Evolutionary conservation across 768 basidiomycete genomes (phyloP).

Genomic region (Mycena maculata): DNA sequence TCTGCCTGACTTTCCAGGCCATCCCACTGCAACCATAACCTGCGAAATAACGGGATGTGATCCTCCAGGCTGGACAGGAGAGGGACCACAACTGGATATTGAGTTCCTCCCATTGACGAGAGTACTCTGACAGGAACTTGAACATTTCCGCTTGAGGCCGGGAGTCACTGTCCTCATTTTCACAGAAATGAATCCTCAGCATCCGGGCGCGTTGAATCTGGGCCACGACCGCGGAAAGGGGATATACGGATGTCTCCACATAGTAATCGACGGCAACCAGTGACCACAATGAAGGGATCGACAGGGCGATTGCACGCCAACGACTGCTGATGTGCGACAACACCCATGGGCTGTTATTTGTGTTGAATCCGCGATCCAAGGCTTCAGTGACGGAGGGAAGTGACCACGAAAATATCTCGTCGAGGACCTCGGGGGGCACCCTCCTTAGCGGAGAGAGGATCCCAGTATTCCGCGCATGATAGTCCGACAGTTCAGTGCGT

Average conservation of each 20-base stretch:
- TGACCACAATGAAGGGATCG: slow-evolving; percentile 7
- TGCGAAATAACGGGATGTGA: neutral
- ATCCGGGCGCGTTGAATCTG: neutral
- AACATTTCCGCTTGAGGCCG: neutral
- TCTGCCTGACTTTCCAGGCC: neutral
- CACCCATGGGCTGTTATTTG: neutral
- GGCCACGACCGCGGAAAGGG: neutral
- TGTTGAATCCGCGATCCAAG: neutral
- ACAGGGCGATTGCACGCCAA: slow-evolving; percentile 1
- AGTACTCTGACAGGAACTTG: neutral
- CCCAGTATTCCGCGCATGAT: neutral
- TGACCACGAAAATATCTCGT: slow-evolving; percentile 2
- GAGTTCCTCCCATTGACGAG: neutral
- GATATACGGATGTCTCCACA: neutral
- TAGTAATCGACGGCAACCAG: neutral
- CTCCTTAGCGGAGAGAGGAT: slow-evolving; percentile 1
- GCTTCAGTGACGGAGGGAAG: neutral
- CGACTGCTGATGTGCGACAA: neutral
- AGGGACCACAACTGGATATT: neutral
- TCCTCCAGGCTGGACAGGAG: neutral
- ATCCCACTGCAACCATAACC: neutral
- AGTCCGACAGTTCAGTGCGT: neutral
- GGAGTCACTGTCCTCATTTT: neutral
- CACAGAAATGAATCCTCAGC: neutral
- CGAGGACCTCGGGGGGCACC: slow-evolving; percentile 4